Evolutionary conservation across 805 yeast genomes (phyloP), one percentile per base, ranked within the genome.

Genomic region (Helenozyma baotianmanensis): DNA sequence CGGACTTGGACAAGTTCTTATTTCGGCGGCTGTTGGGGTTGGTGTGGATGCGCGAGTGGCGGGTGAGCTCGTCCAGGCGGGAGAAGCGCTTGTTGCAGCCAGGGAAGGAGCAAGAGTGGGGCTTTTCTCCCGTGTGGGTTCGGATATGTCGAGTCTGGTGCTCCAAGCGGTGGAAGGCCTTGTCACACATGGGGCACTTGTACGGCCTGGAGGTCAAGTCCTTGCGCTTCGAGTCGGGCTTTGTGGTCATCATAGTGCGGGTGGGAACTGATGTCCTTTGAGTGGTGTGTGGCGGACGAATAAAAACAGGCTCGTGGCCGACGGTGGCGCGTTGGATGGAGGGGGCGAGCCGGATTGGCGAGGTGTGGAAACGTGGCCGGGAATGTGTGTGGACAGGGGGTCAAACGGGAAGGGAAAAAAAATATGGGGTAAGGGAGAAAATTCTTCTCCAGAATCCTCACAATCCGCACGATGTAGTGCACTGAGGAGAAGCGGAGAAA

Each of bases 101-200:
- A 0, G 82, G 82, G 44, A 70, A 82, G 17, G 77, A 71, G 57
- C 89, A 82, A n/a, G 71, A 72, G 54, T 82, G 88, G 3, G 90
- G 90, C 52, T 79, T 81, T 50, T 82, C 89, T 16, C 90, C 90
- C 0, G 90, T 82, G 50, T 82, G 90, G 9, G 88, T 82, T 49
- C 89, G 64, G 38, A 82, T 79, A 48, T 82, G 90, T 48, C 90
- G 69, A 7, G 88, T 80, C 51, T 80, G 87, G 56, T 82, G 90
- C 49, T 82, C 90, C 26, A 82, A 55, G 36, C 90, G 64, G 51
- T 80, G 86, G 52, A 82, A 82, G 0, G 85, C 86, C 55, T 82
- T 78, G 24, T 74, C 75, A 53, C 90, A 82, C 51, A 80, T 68
- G 4, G 87, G 81, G 51, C 90, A 82, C 40, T 79, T 76, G 57